These are phyloP conservation scores for Neurospora sp. DNA, from an alignment of 2,329 filamentous ascomycete genomes.

Conservation along the genomic window DNA sequence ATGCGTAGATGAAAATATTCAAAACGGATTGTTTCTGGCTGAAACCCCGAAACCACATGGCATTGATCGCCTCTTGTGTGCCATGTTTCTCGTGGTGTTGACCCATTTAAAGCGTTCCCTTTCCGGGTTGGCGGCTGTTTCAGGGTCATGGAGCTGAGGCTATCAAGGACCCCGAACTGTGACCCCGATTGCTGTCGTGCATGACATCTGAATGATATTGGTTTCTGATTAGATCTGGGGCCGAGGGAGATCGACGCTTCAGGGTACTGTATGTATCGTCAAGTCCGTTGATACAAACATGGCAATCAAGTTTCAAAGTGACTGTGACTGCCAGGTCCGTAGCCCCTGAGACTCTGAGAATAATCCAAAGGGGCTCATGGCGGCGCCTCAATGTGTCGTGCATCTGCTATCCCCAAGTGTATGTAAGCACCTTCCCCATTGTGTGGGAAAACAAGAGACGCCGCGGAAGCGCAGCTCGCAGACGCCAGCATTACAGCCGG, in stretches of 20 bases:
- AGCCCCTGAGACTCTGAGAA: neutral
- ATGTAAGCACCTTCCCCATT: neutral
- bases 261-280: neutral
- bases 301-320: neutral
- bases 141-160: neutral
- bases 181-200: neutral
- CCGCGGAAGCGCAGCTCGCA: neutral
- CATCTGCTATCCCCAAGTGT: neutral
- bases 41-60: neutral
- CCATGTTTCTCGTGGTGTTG: neutral
- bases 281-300: neutral
- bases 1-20: neutral
- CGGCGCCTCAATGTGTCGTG: neutral
- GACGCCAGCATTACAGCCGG: slow-evolving; percentile 1
- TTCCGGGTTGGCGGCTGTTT: neutral
- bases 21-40: neutral
- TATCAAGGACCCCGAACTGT: neutral
- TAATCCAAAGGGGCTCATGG: neutral
- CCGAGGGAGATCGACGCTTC: neutral
- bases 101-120: neutral
- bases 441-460: neutral
- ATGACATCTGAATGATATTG: neutral
- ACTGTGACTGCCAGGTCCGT: neutral
- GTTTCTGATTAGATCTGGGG: neutral
- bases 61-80: neutral